Base-by-base conservation (phyloP, 2,329 filamentous ascomycete genomes). In the Chaetomium sp. region DNA sequence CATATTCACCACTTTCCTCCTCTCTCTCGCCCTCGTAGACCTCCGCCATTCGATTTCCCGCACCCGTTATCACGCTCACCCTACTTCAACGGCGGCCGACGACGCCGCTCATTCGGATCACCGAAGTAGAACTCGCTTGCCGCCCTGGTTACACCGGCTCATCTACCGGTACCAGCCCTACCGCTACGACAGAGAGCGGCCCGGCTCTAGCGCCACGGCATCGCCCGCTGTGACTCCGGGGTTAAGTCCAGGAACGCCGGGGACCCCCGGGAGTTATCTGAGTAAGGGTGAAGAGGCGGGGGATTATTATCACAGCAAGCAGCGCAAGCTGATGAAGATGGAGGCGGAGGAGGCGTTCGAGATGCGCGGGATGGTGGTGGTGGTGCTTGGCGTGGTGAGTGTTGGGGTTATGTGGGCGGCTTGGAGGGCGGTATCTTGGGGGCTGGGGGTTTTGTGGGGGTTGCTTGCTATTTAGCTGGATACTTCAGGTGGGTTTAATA, bases 21-120 rank as follows among this genome's bases (percentile, higher is more conserved):
- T 87, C 60, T 87, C 85, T 1, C 78, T 88, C 46, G 76, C 78
- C 66, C 69, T 86, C 51, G 77, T 88, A 44, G 84, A 88, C 71
- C 71, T 77, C 50, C 75, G 75, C 56, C 74, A 82, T 76, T 70
- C 81, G 64, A 65, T 74, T 64, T 66, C 75, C 68, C 75, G 83
- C 69, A 72, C 71, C 52, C 70, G 70, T 57, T 67, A 64, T 53
- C 70, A 72, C 63, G 59, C 68, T 62, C 61, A 68, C 49, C 8
- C n/a, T n/a, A 5, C 9, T 10, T 8, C 37, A 6, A 35, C 32
- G 34, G 65, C 59, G 52, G 53, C 61, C 52, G 56, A 66, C 35
- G 19, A 27, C 57, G 58, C 38, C 63, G 64, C 52, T 27, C 19
- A 27, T 27, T 27, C 19, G 19, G 19, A 27, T 27, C 19, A 27